These are phyloP conservation scores for Buddleja alternifolia DNA, from an alignment of 257 asterid genomes.

Conservation along the genomic window DNA sequence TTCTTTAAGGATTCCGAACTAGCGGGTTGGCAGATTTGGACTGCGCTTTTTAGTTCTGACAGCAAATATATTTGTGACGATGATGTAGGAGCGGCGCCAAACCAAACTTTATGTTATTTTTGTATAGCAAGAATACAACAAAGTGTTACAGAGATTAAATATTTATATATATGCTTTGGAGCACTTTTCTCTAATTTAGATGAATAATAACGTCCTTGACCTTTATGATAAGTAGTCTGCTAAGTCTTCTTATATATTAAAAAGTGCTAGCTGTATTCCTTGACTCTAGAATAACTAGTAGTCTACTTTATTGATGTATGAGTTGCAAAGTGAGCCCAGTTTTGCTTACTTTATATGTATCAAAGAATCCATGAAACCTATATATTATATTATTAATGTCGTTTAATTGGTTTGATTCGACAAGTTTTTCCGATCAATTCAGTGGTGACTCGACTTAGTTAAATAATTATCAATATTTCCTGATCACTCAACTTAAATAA, in stretches of 20 bases:
- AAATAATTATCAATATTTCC: no score
- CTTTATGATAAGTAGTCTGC: conserved; percentile 14
- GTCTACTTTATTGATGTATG: neutral
- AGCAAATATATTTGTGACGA: conserved; percentile 26
- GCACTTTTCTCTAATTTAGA: neutral
- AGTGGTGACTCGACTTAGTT: no score
- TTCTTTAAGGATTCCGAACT: neutral
- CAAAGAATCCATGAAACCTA: neutral
- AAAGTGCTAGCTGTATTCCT: conserved; percentile 26
- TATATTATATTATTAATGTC: no score
- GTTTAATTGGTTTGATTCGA: neutral
- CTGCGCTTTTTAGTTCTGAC: conserved; percentile 28
- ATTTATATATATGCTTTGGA: neutral
- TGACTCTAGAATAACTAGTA: no score
- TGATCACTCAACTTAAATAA: no score
- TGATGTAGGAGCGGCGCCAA: conserved; percentile 20
- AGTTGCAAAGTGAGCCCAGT: conserved; percentile 15
- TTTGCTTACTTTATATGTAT: neutral
- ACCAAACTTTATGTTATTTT: neutral
- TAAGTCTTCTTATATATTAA: neutral
- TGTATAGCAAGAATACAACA: neutral
- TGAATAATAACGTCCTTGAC: neutral
- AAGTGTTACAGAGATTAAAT: neutral
- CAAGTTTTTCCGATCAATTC: no score
- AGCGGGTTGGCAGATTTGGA: conserved; percentile 35